Evolutionary conservation across 2,329 filamentous ascomycete species (phyloP).

Genomic region (Penicillium sp.): DNA sequence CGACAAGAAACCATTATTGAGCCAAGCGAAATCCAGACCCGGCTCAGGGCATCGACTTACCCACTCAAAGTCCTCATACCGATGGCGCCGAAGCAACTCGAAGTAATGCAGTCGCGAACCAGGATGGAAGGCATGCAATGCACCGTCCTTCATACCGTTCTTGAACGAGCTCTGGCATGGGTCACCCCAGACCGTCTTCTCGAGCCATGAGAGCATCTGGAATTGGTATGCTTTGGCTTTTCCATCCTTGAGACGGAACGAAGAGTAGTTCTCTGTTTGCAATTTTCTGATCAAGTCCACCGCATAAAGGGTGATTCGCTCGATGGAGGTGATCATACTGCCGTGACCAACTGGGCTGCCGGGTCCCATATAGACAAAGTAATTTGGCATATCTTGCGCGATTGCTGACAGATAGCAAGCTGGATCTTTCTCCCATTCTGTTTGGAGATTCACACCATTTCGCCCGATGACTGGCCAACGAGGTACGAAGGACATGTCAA

Average conservation of each 20-base stretch:
- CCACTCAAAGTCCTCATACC: neutral
- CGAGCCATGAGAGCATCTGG: neutral
- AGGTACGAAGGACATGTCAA: conserved; percentile 40
- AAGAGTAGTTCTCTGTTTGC: neutral
- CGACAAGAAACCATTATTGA: neutral
- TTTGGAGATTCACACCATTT: conserved; percentile 17
- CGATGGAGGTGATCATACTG: neutral
- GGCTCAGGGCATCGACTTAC: neutral
- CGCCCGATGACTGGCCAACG: conserved; percentile 36
- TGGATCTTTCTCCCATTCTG: conserved; percentile 22
- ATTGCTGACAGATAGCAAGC: conserved; percentile 24
- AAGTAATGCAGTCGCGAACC: neutral
- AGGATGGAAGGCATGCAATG: neutral
- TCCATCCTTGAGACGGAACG: neutral
- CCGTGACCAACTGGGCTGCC: neutral
- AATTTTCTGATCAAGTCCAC: neutral
- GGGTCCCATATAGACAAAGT: conserved; percentile 20
- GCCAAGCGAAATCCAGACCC: neutral
- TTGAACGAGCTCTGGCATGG: neutral
- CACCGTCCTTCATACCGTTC: neutral
- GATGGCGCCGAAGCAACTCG: neutral
- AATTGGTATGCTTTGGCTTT: neutral
- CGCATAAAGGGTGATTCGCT: neutral
- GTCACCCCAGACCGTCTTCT: neutral
- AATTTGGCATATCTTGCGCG: conserved; percentile 25